Conservation (phyloP, 257 asterid species). For the Plectranthus barbatus region DNA sequence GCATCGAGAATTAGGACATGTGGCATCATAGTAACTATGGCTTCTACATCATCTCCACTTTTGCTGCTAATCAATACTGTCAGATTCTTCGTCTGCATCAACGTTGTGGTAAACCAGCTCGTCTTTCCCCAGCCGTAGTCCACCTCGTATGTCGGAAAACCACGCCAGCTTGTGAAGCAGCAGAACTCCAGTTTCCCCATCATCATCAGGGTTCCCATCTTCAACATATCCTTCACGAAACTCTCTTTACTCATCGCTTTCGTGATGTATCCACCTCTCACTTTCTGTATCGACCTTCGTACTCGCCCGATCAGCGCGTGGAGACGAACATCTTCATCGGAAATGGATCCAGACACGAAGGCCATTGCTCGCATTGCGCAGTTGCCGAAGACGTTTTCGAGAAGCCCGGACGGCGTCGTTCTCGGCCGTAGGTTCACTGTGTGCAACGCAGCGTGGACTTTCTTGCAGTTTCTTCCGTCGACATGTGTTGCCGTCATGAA, state of each 20-base stretch:
- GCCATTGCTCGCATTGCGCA: background rate
- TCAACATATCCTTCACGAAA: background rate
- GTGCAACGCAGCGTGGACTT: constrained; percentile 1
- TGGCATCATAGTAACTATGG: background rate
- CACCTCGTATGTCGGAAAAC: background rate
- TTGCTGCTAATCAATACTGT: background rate
- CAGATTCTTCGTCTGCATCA: background rate
- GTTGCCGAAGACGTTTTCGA: no score
- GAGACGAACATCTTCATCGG: background rate
- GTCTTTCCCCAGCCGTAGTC: background rate
- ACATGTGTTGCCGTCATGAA: constrained; percentile 3
- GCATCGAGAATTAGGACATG: background rate
- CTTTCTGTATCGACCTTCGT: background rate
- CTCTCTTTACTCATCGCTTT: background rate
- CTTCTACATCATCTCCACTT: background rate
- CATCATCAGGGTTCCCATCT: background rate
- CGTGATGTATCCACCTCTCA: background rate
- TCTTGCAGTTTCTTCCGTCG: background rate
- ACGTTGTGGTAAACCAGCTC: background rate
- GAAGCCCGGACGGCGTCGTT: background rate
- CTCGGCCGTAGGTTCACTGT: constrained; percentile 30
- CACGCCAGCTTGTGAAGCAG: background rate
- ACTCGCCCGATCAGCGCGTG: background rate
- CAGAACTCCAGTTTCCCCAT: background rate
- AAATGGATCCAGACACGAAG: background rate